Conservation (phyloP, 2,329 filamentous ascomycete species). For the Cryphonectria japonica region DNA sequence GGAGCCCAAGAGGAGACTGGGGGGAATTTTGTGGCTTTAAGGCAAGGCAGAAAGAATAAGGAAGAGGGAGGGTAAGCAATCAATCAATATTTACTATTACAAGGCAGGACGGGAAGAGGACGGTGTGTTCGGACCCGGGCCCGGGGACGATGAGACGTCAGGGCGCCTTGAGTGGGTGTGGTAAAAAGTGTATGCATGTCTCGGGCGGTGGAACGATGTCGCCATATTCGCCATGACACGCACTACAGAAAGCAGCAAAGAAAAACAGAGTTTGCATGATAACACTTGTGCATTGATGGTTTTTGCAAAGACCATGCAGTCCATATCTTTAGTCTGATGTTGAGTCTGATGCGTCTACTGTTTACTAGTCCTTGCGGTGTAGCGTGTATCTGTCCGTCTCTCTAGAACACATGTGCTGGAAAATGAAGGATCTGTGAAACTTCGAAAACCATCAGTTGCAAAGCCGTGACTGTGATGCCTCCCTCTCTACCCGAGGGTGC, state of each 20-base stretch:
- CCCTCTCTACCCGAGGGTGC: not conserved
- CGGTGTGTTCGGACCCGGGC: slow-evolving; percentile 5
- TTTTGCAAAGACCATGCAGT: not conserved
- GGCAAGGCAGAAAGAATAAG: too few species aligned
- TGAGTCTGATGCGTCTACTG: not conserved
- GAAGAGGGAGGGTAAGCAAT: not conserved
- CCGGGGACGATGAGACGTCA: not conserved
- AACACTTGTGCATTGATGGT: not conserved
- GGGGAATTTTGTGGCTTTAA: not conserved
- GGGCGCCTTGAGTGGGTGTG: not conserved
- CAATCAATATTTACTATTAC: not conserved
- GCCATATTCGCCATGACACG: not conserved
- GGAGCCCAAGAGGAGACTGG: too few species aligned
- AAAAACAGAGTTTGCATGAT: not conserved
- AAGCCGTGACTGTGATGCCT: not conserved
- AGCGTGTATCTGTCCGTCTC: not conserved
- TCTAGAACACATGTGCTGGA: not conserved
- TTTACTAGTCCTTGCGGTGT: not conserved
- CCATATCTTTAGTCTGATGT: not conserved
- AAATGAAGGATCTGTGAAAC: not conserved
- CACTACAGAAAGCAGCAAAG: not conserved
- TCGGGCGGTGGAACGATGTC: slow-evolving; percentile 1
- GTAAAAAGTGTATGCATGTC: not conserved
- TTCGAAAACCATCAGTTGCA: not conserved
- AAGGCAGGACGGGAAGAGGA: not conserved